Evolutionary conservation across 2,329 filamentous ascomycete species (phyloP).

Genomic region (Colletotrichum filicis): DNA sequence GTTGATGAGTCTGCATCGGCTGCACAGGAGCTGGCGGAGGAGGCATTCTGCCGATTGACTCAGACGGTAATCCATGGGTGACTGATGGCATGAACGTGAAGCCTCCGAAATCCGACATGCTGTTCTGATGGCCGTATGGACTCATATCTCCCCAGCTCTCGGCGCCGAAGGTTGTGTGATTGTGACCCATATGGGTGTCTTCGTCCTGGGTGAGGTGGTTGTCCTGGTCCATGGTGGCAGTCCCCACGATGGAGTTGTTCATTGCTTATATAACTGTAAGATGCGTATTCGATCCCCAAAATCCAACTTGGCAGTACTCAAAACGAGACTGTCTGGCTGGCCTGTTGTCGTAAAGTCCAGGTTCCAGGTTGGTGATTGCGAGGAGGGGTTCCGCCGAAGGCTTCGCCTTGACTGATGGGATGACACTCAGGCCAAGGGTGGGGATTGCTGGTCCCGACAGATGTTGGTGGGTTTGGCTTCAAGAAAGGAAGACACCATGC

Average conservation of each 20-base stretch:
- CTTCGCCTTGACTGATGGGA: slow-evolving; percentile 30
- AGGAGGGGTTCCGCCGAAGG: slow-evolving; percentile 29
- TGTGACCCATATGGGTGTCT: slow-evolving; percentile 42
- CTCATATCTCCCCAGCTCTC: slow-evolving; percentile 68
- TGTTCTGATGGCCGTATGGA: slow-evolving; percentile 72
- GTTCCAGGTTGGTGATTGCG: slow-evolving; percentile 25
- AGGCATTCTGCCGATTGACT: slow-evolving; percentile 63
- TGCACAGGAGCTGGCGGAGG: slow-evolving; percentile 67
- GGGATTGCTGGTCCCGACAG: slow-evolving; percentile 43
- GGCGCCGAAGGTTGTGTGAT: slow-evolving; percentile 52
- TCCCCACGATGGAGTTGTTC: slow-evolving; percentile 58
- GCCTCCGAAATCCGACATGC: slow-evolving; percentile 75
- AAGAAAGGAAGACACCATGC: slow-evolving; percentile 59
- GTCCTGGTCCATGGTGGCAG: slow-evolving; percentile 59
- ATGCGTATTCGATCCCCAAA: background rate
- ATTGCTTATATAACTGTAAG: slow-evolving; percentile 44
- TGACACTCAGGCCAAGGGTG: slow-evolving; percentile 41
- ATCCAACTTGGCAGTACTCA: slow-evolving; percentile 8
- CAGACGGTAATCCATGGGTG: slow-evolving; percentile 58
- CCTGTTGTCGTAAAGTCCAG: slow-evolving; percentile 23
- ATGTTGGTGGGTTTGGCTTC: slow-evolving; percentile 49
- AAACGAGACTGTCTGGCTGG: slow-evolving; percentile 6
- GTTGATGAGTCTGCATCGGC: slow-evolving; percentile 46
- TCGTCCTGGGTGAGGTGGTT: slow-evolving; percentile 56
- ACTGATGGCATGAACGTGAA: slow-evolving; percentile 68